Percentiles rank a stretch among this genome's conserved stretches.
These are phyloP conservation scores for Carex littledalei DNA, from an alignment of 176 grass and related monocot genomes.

Conservation along the genomic window DNA sequence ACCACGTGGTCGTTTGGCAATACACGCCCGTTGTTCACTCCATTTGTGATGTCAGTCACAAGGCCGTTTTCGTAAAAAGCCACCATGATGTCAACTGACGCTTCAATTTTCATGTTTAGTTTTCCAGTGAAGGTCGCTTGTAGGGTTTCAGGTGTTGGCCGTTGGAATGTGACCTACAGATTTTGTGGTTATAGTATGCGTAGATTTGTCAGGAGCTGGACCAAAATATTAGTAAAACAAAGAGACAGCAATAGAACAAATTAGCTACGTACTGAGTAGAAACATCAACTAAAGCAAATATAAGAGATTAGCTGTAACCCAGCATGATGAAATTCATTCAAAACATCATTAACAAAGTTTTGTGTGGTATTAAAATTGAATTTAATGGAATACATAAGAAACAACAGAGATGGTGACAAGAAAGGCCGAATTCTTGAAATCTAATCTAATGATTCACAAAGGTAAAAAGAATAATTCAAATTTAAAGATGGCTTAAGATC, in stretches of 20 bases:
- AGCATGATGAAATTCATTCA: not conserved
- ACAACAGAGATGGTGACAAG: not conserved
- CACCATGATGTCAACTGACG: conserved; percentile 63
- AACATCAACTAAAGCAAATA: not conserved
- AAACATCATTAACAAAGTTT: not conserved
- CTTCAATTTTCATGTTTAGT: conserved; percentile 46
- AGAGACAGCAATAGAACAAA: not conserved
- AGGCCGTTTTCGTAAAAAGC: conserved; percentile 81
- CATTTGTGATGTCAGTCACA: conserved; percentile 61
- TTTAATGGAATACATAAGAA: not conserved
- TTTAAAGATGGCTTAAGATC: not conserved
- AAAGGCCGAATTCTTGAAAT: not conserved
- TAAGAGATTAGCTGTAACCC: not conserved
- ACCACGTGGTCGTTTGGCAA: conserved; percentile 83
- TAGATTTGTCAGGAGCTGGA: not conserved
- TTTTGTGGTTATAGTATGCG: not conserved
- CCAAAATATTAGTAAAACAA: not conserved
- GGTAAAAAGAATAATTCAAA: not conserved
- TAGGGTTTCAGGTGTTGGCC: conserved; percentile 47
- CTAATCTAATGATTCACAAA: not conserved
- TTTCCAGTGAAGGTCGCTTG: conserved; percentile 66
- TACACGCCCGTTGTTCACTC: conserved; percentile 77
- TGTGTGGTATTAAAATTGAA: not conserved
- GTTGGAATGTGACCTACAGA: conserved; percentile 53
- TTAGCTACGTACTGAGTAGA: not conserved